Evolutionary conservation across 108 stramenopile genomes (phyloP), one percentile per base, ranked within the genome.

Genomic region (Pelagomonas calceolata): DNA sequence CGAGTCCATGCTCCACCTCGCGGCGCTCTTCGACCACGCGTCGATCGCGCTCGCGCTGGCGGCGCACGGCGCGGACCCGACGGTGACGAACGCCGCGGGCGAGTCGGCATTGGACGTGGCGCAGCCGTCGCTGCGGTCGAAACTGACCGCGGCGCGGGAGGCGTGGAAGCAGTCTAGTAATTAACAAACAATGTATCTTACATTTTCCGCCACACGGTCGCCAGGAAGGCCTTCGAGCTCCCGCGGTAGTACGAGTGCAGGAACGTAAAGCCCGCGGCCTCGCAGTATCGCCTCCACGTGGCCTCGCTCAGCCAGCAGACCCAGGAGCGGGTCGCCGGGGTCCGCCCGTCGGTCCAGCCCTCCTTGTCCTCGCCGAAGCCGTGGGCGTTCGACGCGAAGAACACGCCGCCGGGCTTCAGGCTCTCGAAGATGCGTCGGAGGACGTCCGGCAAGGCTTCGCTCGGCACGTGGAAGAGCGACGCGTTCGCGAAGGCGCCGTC

Each of bases 401-500:
- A 26, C 21, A 1, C 7, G 7, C 51, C 51, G 51, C 51, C 51
- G 14, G 51, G 51, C 21, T 26, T 16, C 21, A 60, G 51, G 39
- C 39, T 10, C 21, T 17, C 26, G 51, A 17, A 26, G 51, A 60
- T 26, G 51, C 14, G 51, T 3, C 21, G 21, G 51, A 60, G 51
- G 51, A 26, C 0, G 21, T 26, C 51, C 7, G 51, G 7, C 7
- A 60, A 26, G 21, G 3, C 7, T 3, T 16, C 51, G 51, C 51
- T 1, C 51, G 51, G 51, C 51, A 60, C 51, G 51, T 60, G 51
- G 51, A 60, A 60, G 51, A 60, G 51, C 21, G 21, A 60, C 21
- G 51, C 51, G 51, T 60, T 60, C 21, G 51, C 51, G 51, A 60
- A 60, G 51, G 29, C 51, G 51, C 51, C 51, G 51, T 60, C 51